Evolutionary conservation across 2,329 filamentous ascomycete genomes (phyloP).

Genomic region (Penicillium sp.): DNA sequence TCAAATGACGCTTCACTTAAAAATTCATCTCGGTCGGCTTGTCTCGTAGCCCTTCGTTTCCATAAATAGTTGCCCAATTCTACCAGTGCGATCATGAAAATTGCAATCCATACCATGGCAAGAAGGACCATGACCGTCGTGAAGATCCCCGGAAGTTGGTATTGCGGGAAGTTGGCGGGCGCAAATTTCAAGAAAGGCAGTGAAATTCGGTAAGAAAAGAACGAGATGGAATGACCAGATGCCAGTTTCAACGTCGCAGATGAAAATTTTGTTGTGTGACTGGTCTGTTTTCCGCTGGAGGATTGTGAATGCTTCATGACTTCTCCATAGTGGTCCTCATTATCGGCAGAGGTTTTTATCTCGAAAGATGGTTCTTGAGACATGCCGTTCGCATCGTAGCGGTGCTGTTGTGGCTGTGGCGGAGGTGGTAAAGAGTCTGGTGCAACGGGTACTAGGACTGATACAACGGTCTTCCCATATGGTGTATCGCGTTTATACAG

Average conservation of each 20-base stretch:
- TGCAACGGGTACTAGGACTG: conserved; percentile 12
- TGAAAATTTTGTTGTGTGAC: background rate
- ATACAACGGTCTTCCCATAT: conserved; percentile 7
- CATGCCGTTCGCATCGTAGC: background rate
- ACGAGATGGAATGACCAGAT: conserved; percentile 5
- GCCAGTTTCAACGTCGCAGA: background rate
- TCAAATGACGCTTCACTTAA: background rate
- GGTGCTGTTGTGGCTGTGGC: background rate
- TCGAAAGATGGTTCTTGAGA: background rate
- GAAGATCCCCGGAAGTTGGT: conserved; percentile 10
- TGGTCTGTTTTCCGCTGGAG: background rate
- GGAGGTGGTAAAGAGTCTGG: background rate
- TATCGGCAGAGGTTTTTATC: background rate
- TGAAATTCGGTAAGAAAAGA: conserved; percentile 13
- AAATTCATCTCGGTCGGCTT: background rate
- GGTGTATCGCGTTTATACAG: conserved; percentile 3
- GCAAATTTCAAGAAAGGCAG: conserved; percentile 11
- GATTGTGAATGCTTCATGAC: background rate
- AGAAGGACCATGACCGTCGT: conserved; percentile 19
- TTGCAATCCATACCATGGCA: conserved; percentile 22
- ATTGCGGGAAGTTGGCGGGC: background rate
- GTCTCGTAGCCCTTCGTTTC: conserved; percentile 2
- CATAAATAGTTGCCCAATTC: conserved; percentile 21
- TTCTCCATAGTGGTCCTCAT: conserved; percentile 2
- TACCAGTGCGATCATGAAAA: conserved; percentile 20